Evolutionary conservation across 345 rosid species (phyloP).

Genomic region (Geranium rotundifolium): DNA sequence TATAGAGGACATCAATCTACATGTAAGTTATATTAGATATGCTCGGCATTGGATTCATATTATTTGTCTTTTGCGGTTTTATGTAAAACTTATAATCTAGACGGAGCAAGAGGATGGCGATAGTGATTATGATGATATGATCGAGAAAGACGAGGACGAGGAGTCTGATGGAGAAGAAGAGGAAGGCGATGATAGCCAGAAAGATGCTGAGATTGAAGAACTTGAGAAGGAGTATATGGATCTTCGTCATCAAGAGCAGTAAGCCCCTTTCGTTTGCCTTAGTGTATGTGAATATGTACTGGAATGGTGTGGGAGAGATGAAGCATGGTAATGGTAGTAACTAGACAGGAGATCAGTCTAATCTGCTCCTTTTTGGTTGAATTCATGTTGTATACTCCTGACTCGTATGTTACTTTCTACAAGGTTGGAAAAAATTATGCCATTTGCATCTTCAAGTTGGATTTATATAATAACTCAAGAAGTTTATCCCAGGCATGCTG

Average conservation of each 20-base stretch:
- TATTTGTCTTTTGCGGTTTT: not conserved
- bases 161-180: slow-evolving; percentile 13
- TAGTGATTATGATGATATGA: slow-evolving; percentile 10
- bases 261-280: slow-evolving; percentile 14
- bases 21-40: not conserved
- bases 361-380: no score
- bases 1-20: slow-evolving; percentile 11
- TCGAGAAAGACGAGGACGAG: slow-evolving; percentile 12
- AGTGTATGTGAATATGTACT: not conserved
- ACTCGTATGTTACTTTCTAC: no score
- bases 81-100: slow-evolving; percentile 5
- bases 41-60: not conserved
- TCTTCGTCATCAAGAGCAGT: slow-evolving; percentile 65
- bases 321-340: no score
- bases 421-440: no score
- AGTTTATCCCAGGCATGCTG: no score
- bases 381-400: no score
- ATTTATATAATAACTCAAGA: no score
- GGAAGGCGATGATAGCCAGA: slow-evolving; percentile 12
- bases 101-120: slow-evolving; percentile 13
- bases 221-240: slow-evolving; percentile 70
- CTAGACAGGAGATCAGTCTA: no score
- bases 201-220: slow-evolving; percentile 61
- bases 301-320: no score
- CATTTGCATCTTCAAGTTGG: no score